Conservation (phyloP, 2,329 filamentous ascomycete species). For the Clonostachys rhizophaga region DNA sequence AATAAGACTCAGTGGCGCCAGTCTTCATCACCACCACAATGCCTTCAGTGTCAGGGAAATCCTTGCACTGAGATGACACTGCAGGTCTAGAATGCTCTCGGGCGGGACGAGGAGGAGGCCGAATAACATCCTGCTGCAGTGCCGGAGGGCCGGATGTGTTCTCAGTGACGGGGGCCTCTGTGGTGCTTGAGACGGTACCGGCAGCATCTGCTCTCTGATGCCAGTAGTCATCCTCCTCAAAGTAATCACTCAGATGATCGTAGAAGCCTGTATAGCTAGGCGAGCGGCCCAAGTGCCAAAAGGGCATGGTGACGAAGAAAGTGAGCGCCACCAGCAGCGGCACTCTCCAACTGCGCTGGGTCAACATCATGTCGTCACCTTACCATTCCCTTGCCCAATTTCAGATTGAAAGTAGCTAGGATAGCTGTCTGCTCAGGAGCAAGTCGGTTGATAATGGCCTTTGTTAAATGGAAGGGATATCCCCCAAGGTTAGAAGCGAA, state of each 20-base stretch:
- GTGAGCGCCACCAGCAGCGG: conserved; percentile 16
- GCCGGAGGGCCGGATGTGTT: too few species aligned
- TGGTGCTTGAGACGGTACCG: too few species aligned
- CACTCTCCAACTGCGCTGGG: conserved; percentile 17
- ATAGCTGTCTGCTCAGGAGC: too few species aligned
- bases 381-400: too few species aligned
- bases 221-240: conserved; percentile 10
- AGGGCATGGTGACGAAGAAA: conserved; percentile 19
- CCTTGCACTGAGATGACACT: conserved; percentile 16
- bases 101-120: conserved; percentile 19
- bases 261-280: conserved; percentile 16
- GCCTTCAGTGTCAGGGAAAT: conserved; percentile 36
- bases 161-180: too few species aligned
- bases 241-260: conserved; percentile 19
- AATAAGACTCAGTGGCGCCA: conserved; percentile 47
- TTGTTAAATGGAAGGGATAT: too few species aligned
- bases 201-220: not conserved
- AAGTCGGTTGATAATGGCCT: too few species aligned
- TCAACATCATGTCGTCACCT: too few species aligned
- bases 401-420: too few species aligned
- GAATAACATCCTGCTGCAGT: conserved; percentile 32
- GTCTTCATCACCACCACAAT: conserved; percentile 52
- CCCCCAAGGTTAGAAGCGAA: too few species aligned
- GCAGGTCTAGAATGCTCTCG: conserved; percentile 24
- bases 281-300: conserved; percentile 20